Percentiles rank a stretch among this genome's conserved stretches.
Conservation (phyloP, 768 basidiomycete species). For the Amanita rubescens region DNA sequence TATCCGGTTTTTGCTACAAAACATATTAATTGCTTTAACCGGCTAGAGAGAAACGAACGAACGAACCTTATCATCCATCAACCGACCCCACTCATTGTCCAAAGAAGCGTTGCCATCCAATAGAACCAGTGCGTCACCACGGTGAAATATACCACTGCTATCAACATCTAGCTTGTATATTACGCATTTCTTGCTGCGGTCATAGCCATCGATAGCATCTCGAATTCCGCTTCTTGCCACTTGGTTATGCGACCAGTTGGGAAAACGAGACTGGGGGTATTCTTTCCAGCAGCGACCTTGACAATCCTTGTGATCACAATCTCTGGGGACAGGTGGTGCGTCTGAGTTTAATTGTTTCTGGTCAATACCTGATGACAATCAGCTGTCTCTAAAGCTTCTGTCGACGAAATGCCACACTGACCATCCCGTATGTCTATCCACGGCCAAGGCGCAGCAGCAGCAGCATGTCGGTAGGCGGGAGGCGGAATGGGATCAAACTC, state of each 20-base stretch:
- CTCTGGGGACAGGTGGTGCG: slow-evolving; percentile 27
- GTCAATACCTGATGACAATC: slow-evolving; percentile 16
- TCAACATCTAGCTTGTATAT: slow-evolving; percentile 37
- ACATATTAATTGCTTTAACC: neutral
- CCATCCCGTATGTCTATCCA: slow-evolving; percentile 37
- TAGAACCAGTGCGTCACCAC: slow-evolving; percentile 14
- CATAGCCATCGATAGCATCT: slow-evolving; percentile 26
- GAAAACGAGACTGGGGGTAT: slow-evolving; percentile 42
- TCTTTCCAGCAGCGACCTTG: slow-evolving; percentile 28
- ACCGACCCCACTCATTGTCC: slow-evolving; percentile 28
- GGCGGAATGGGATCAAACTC: slow-evolving; percentile 15
- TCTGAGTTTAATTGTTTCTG: slow-evolving; percentile 27
- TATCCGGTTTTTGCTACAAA: slow-evolving; percentile 16
- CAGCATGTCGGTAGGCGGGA: slow-evolving; percentile 39
- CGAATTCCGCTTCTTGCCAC: slow-evolving; percentile 32
- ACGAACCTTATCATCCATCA: slow-evolving; percentile 30
- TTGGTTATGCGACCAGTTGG: slow-evolving; percentile 48
- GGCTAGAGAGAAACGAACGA: neutral
- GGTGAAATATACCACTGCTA: slow-evolving; percentile 26
- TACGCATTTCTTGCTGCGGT: slow-evolving; percentile 18
- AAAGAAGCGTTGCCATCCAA: slow-evolving; percentile 7
- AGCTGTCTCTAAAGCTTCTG: neutral
- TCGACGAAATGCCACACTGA: slow-evolving; percentile 7
- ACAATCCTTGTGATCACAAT: slow-evolving; percentile 31
- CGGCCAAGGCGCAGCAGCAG: slow-evolving; percentile 41